Percentiles rank a stretch among this genome's conserved stretches.
phyloP scores from a whole-genome alignment of 2,329 filamentous ascomycete genomes.

The Metarhizium guizhouense region DNA sequence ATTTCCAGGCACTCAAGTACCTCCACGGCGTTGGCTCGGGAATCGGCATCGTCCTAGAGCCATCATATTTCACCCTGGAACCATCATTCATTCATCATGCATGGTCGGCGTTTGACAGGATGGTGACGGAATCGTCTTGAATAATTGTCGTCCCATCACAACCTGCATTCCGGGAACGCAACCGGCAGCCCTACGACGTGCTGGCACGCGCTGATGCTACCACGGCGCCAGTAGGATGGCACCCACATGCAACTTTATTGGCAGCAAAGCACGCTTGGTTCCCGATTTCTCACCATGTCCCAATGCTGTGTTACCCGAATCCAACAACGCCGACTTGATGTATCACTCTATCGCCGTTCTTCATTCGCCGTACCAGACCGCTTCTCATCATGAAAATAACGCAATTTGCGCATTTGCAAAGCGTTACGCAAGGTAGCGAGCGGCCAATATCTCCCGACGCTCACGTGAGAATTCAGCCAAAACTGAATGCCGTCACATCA shows the following conservation, averaged over 20 bases:
- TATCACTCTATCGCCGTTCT: not conserved
- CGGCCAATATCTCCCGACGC: too few relatives aligned
- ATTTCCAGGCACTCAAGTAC: not conserved
- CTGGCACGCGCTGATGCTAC: not conserved
- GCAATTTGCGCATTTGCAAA: too few relatives aligned
- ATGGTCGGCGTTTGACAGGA: not conserved
- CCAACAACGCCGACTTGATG: too few relatives aligned
- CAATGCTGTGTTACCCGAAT: not conserved
- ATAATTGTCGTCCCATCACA: not conserved
- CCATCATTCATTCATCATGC: not conserved
- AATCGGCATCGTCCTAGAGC: conserved; percentile 1
- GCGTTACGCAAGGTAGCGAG: too few relatives aligned
- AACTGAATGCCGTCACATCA: too few relatives aligned
- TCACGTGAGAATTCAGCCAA: too few relatives aligned
- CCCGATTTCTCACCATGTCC: not conserved
- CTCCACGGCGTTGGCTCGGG: conserved; percentile 3
- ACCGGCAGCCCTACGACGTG: not conserved
- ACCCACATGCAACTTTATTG: not conserved
- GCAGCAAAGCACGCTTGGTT: not conserved
- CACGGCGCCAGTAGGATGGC: not conserved
- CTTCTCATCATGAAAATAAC: not conserved
- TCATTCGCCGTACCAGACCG: not conserved
- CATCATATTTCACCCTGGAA: too few relatives aligned
- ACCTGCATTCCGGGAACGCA: not conserved
- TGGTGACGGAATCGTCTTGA: too few relatives aligned